These are phyloP conservation scores for Myrmaecium sp. DNA, from an alignment of 2,329 filamentous ascomycete species.

Conservation along the genomic window DNA sequence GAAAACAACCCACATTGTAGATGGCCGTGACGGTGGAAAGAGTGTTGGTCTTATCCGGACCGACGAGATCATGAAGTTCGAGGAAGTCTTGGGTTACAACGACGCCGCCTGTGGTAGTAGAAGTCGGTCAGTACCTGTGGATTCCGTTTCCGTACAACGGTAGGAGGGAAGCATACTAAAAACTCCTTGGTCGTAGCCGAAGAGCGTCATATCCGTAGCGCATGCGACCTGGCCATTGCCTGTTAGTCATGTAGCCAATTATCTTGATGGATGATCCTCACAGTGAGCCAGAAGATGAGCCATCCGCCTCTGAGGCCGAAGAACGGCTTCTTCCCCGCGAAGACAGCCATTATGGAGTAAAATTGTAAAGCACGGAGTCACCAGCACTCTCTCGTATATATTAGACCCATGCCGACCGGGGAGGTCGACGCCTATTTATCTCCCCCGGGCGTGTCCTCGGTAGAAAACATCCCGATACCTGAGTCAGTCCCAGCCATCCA, in stretches of 20 bases:
- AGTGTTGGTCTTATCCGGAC: constrained; percentile 22
- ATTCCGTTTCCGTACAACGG: background rate
- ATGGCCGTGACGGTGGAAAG: constrained; percentile 37
- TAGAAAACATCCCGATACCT: too few species aligned
- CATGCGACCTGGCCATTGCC: constrained; percentile 18
- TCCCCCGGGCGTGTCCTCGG: too few species aligned
- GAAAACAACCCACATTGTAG: constrained; percentile 43
- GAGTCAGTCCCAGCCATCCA: too few species aligned
- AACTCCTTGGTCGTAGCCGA: constrained; percentile 34
- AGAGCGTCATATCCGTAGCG: constrained; percentile 32
- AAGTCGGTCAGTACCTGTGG: background rate
- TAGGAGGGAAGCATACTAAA: constrained; percentile 20
- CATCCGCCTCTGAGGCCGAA: constrained; percentile 37
- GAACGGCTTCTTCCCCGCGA: constrained; percentile 31
- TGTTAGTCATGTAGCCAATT: background rate
- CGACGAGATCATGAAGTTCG: constrained; percentile 27
- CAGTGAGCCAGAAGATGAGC: constrained; percentile 40
- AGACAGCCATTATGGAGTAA: too few species aligned
- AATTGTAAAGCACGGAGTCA: too few species aligned
- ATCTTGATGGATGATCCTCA: constrained; percentile 13
- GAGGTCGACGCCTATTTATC: too few species aligned
- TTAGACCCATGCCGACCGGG: too few species aligned
- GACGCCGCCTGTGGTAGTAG: constrained; percentile 26
- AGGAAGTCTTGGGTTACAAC: constrained; percentile 38
- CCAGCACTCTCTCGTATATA: too few species aligned